phyloP scores from a whole-genome alignment of 2,329 filamentous ascomycete species.

The Fusarium piperis region DNA sequence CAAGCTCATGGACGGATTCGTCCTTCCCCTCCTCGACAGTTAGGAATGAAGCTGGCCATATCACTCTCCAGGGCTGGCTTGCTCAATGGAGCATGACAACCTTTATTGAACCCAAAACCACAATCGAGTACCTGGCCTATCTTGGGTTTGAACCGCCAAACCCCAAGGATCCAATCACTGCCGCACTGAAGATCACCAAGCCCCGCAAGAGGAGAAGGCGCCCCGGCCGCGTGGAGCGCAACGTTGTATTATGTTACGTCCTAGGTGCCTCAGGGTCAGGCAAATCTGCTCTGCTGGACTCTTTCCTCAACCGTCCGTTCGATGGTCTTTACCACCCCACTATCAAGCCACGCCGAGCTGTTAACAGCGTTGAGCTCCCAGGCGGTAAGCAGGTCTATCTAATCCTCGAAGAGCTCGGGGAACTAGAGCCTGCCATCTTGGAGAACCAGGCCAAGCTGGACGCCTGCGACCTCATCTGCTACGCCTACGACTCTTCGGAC shows the following conservation, averaged over 20 bases:
- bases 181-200: slow-evolving; percentile 92
- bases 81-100: slow-evolving; percentile 99
- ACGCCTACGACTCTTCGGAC: slow-evolving; percentile 95
- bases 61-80: slow-evolving; percentile 96
- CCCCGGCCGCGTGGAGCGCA: slow-evolving; percentile 88
- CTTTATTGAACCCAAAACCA: slow-evolving; percentile 93
- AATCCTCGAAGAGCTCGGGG: slow-evolving; percentile 93
- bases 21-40: slow-evolving; percentile 94
- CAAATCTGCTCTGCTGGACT: slow-evolving; percentile 90
- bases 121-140: slow-evolving; percentile 94
- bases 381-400: slow-evolving; percentile 97
- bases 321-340: slow-evolving; percentile 87
- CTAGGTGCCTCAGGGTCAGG: slow-evolving; percentile 86
- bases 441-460: slow-evolving; percentile 92
- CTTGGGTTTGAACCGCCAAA: slow-evolving; percentile 89
- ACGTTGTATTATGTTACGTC: slow-evolving; percentile 93
- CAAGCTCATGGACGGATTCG: slow-evolving; percentile 85
- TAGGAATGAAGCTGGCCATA: slow-evolving; percentile 92
- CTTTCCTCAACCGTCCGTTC: slow-evolving; percentile 91
- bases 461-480: slow-evolving; percentile 92
- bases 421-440: slow-evolving; percentile 92
- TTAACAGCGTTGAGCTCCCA: slow-evolving; percentile 95
- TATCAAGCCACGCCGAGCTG: slow-evolving; percentile 91
- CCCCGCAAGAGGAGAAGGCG: slow-evolving; percentile 84
- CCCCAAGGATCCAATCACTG: slow-evolving; percentile 78